phyloP scores from a whole-genome alignment of 306 rosid genomes.

The Hippophae gyantsensis region DNA sequence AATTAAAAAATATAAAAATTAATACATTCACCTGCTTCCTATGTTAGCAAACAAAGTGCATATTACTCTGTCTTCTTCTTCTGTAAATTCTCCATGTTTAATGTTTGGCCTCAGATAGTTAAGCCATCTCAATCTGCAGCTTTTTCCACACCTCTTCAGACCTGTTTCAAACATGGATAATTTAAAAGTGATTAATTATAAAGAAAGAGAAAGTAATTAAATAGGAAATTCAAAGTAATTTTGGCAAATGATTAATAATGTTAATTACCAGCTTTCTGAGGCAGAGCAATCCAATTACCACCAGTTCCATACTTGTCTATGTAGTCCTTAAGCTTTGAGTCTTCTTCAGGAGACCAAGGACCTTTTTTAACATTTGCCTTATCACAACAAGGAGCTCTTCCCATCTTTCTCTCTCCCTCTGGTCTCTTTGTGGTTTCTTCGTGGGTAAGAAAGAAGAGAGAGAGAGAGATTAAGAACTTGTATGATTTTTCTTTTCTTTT shows the following conservation, averaged over 20 bases:
- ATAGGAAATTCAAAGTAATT: neutral
- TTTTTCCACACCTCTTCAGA: slow-evolving; percentile 84
- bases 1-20: neutral
- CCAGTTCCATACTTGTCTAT: slow-evolving; percentile 76
- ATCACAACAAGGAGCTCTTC: slow-evolving; percentile 98
- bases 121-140: slow-evolving; percentile 94
- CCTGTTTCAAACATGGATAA: slow-evolving; percentile 33
- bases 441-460: too few relatives aligned
- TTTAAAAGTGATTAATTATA: neutral
- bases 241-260: too few relatives aligned
- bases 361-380: slow-evolving; percentile 93
- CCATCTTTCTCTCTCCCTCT: slow-evolving; percentile 43
- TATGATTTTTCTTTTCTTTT: too few relatives aligned
- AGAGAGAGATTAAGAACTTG: too few relatives aligned
- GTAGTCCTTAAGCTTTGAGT: slow-evolving; percentile 62
- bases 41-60: slow-evolving; percentile 73
- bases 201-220: neutral
- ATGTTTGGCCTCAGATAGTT: slow-evolving; percentile 92
- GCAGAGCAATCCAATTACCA: slow-evolving; percentile 93
- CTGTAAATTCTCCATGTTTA: slow-evolving; percentile 89
- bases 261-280: slow-evolving; percentile 77
- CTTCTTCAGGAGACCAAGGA: slow-evolving; percentile 98
- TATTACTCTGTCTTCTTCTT: slow-evolving; percentile 82
- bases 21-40: slow-evolving; percentile 64
- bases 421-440: too few relatives aligned